Base-by-base conservation (phyloP, 768 basidiomycete species). In the Hebeloma cylindrosporum region DNA sequence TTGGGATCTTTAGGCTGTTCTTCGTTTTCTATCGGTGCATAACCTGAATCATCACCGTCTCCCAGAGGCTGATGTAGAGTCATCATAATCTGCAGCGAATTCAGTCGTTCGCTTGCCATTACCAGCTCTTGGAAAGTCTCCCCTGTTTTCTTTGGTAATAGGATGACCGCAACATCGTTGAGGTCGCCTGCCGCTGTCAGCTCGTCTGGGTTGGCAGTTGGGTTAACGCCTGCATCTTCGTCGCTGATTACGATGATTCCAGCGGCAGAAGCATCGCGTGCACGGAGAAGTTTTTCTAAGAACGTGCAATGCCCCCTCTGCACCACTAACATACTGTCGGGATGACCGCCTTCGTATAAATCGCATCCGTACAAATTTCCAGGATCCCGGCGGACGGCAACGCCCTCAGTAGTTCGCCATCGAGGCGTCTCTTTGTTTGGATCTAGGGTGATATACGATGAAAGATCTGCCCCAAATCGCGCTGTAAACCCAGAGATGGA, bases 291-390 rank as follows among this genome's bases (percentile, higher is more conserved):
- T 67, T 99, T 99, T 52, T 89, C 78, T 10, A 91, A 64, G 66
- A 98, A 97, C 7, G 92, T 85, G 63, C 95, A 98, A 4, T 73
- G 78, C 4, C 95, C 95, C 21, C 95, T 78, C 32, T 72, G 72
- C 11, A 87, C 71, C 11, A 96, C 60, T 17, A 93, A 60, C 4
- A 79, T 72, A 31, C 72, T 77, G 36, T 75, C 72, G 8, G 68
- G 63, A 51, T 82, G 77, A 3, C 61, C 40, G 28, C 72, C 59
- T 1, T 63, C 56, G 62, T 82, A 89, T 4, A 78, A 72, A 4
- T 48, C 36, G 57, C 89, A 92, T 5, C 89, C 90, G 10, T 71
- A 64, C 0, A 50, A 43, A 56, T 92, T 90, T 28, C 58, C 57
- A 3, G 50, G 45, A 29, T 82, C 83, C 18, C 70, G 75, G 22